These are phyloP conservation scores for Megacollybia marginata DNA, from an alignment of 768 basidiomycete genomes.

Conservation along the genomic window DNA sequence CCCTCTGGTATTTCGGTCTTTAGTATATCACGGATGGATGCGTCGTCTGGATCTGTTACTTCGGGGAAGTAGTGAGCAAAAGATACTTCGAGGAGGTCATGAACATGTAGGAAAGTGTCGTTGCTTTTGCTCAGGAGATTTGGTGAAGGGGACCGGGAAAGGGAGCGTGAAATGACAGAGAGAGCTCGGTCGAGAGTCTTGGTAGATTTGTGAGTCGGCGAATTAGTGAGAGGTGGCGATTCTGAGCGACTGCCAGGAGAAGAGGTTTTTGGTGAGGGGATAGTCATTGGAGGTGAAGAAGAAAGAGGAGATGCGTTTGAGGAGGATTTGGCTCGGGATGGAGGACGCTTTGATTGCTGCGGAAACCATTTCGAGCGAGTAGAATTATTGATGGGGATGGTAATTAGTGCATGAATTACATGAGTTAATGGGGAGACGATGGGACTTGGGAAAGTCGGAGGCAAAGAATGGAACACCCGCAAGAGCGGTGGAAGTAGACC, in stretches of 20 bases:
- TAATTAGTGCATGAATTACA: slow-evolving; percentile 74
- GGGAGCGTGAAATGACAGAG: slow-evolving; percentile 45
- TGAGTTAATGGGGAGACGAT: slow-evolving; percentile 72
- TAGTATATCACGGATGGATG: slow-evolving; percentile 44
- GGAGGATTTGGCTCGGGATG: slow-evolving; percentile 26
- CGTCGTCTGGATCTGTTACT: slow-evolving; percentile 54
- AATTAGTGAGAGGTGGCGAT: slow-evolving; percentile 26
- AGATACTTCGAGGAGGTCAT: slow-evolving; percentile 58
- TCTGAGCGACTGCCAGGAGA: slow-evolving; percentile 29
- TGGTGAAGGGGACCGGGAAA: slow-evolving; percentile 43
- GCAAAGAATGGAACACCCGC: slow-evolving; percentile 60
- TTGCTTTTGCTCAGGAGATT: slow-evolving; percentile 19
- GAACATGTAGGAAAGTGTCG: slow-evolving; percentile 58
- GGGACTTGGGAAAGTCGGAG: slow-evolving; percentile 54
- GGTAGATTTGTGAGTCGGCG: slow-evolving; percentile 20
- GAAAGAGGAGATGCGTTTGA: slow-evolving; percentile 28
- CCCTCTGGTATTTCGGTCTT: slow-evolving; percentile 28
- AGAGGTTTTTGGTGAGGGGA: slow-evolving; percentile 21
- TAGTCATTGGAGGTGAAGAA: slow-evolving; percentile 21
- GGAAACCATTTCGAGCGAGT: slow-evolving; percentile 45
- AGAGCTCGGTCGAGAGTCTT: slow-evolving; percentile 51
- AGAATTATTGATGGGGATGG: slow-evolving; percentile 57
- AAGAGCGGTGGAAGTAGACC: slow-evolving; percentile 70
- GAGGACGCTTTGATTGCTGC: slow-evolving; percentile 15
- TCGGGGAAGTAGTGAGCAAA: slow-evolving; percentile 62